These are phyloP conservation scores for Stropharia rugosoannulata DNA, from an alignment of 768 basidiomycete species.

Conservation along the genomic window DNA sequence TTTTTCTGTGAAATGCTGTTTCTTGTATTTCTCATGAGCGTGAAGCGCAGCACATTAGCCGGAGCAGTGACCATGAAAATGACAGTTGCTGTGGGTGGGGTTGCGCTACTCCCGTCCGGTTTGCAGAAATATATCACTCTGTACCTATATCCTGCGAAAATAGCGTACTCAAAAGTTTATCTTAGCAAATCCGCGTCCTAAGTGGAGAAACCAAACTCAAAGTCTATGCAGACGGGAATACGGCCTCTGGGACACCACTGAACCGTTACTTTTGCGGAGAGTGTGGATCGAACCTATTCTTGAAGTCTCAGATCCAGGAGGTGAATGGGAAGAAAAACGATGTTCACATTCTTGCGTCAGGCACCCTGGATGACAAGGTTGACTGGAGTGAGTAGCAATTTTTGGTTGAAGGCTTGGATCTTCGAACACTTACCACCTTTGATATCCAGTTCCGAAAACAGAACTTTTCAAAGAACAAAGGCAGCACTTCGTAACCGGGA, in stretches of 20 bases:
- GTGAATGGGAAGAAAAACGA: conserved; percentile 12
- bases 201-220: conserved; percentile 28
- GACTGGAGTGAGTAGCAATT: conserved; percentile 26
- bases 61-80: no score
- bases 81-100: no score
- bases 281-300: conserved; percentile 37
- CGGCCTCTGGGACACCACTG: conserved; percentile 28
- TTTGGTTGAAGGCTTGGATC: background rate
- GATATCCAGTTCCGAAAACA: conserved; percentile 25
- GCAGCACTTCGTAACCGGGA: conserved; percentile 22
- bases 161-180: background rate
- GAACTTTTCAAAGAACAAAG: conserved; percentile 25
- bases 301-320: conserved; percentile 11
- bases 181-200: conserved; percentile 25
- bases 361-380: conserved; percentile 28
- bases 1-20: no score
- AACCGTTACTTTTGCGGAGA: conserved; percentile 31
- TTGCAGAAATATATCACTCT: no score
- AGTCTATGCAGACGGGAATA: conserved; percentile 26
- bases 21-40: no score
- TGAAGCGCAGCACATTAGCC: no score
- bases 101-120: no score
- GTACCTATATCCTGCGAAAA: background rate
- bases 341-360: conserved; percentile 24
- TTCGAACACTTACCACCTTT: background rate